phyloP scores from a whole-genome alignment of 345 rosid genomes.

The Rhizophora mangle region DNA sequence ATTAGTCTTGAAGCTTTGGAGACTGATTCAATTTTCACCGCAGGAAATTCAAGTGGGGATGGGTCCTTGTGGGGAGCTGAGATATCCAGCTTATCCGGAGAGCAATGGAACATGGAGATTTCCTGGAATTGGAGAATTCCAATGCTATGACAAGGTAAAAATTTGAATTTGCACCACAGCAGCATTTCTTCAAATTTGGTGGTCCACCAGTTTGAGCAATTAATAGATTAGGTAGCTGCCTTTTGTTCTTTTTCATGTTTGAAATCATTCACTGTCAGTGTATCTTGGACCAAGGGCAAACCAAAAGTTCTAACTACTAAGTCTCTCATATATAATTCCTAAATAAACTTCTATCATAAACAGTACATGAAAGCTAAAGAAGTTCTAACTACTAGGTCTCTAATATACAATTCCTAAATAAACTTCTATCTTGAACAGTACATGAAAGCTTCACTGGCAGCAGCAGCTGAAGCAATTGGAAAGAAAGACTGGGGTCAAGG shows the following conservation, averaged over 20 bases:
- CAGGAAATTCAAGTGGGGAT: conserved; percentile 97
- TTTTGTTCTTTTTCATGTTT: background rate
- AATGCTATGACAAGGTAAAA: conserved; percentile 90
- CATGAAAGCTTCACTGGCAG: conserved; percentile 82
- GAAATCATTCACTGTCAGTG: background rate
- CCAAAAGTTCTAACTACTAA: background rate
- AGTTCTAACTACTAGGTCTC: background rate
- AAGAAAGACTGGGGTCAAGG: conserved; percentile 69
- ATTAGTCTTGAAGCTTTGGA: background rate
- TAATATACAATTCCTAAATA: conserved; percentile 16
- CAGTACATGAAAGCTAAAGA: conserved; percentile 73
- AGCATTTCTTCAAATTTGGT: background rate
- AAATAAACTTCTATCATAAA: conserved; percentile 22
- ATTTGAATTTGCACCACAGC: conserved; percentile 6
- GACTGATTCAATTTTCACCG: conserved; percentile 20
- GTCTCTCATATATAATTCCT: conserved; percentile 9
- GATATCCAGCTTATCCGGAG: conserved; percentile 94
- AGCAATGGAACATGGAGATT: conserved; percentile 90
- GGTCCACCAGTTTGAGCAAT: background rate
- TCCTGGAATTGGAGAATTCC: conserved; percentile 98
- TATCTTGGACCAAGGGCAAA: background rate
- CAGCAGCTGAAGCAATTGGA: conserved; percentile 67
- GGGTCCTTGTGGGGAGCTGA: conserved; percentile 97
- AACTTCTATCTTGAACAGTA: conserved; percentile 49
- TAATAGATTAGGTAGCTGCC: background rate